Percentiles rank a stretch among this genome's conserved stretches.
Evolutionary conservation across 495 filamentous ascomycete species (phyloP).

Genomic region (Xylaria telfairii): DNA sequence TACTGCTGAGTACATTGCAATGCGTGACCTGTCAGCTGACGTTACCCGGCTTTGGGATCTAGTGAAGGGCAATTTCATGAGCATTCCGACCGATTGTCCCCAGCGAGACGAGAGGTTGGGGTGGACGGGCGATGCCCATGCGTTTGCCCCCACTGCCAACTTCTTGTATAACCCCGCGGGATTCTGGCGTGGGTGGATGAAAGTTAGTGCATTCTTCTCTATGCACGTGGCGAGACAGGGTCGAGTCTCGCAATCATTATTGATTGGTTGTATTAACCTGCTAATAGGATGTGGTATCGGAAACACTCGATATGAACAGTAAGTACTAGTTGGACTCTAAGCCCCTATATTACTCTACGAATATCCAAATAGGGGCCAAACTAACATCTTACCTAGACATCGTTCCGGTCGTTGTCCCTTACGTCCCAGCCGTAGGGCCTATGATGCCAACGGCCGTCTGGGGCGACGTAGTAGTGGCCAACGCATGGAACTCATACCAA

Average conservation of each 20-base stretch:
- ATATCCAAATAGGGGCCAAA: not conserved
- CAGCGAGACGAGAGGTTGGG: constrained; percentile 63
- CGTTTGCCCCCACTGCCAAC: constrained; percentile 55
- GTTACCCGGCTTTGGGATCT: not conserved
- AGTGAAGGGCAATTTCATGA: constrained; percentile 61
- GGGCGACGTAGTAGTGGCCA: constrained; percentile 54
- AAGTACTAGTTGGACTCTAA: not conserved
- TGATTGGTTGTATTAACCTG: not conserved
- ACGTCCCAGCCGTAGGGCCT: constrained; percentile 35
- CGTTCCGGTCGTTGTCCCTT: constrained; percentile 49
- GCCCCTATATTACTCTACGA: not conserved
- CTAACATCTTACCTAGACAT: constrained; percentile 31
- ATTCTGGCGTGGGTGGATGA: constrained; percentile 57
- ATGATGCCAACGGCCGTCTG: constrained; percentile 44
- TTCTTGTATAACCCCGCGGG: constrained; percentile 58
- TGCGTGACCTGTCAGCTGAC: too few species aligned
- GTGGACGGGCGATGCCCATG: constrained; percentile 61
- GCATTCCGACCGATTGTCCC: constrained; percentile 61
- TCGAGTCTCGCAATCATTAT: not conserved
- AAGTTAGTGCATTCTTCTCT: constrained; percentile 23
- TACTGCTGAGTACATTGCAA: not conserved
- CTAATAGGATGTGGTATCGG: constrained; percentile 43
- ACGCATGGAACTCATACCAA: constrained; percentile 52
- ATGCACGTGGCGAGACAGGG: not conserved
- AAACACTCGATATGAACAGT: constrained; percentile 40